Evolutionary conservation across 257 asterid genomes (phyloP), one percentile per base, ranked within the genome.

Genomic region (Jacaranda mimosifolia): DNA sequence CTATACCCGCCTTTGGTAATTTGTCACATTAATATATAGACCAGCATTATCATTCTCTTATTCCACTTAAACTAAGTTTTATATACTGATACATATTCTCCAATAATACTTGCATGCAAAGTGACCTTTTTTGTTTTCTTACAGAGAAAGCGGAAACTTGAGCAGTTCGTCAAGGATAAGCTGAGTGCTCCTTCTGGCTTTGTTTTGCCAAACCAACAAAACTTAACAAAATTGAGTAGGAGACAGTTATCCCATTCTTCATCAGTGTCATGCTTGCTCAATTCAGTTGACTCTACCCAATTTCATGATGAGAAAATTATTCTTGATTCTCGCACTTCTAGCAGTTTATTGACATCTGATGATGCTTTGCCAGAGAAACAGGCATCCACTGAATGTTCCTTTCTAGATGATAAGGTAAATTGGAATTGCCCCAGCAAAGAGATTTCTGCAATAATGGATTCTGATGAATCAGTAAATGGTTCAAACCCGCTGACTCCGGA

Each of bases 91-190:
- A 14, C 10, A 19, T 52, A 19, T 45, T 68, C 32, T 62, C 39
- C 45, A 10, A 42, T 42, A 76, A 68, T 17, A 67, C 59, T 68
- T 68, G 48, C 73, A 40, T 71, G 10, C 69, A 40, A 60, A 26
- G 12, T 70, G 58, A 63, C 46, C 46, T 45, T 6, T 57, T 73
- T 69, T 78, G 52, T 45, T 52, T 77, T 67, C 76, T 74, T 72
- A 68, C 89, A 93, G 97, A 86, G 85, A 86, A 91, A 91, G 78
- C 86, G 94, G 68, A 90, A 88, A 83, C 88, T 93, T 51, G 86
- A 85, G 84, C 91, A 85, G 71, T 83, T 88, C 21, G 67, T 84
- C 76, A 91, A 85, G 63, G 85, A 83, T 75, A 81, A 78, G 72
- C 81, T 81, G 77, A 87, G 58, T 72, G 82, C 85, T 75, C 82